A percentile compares a stretch with the other conserved stretches of the same genome.
phyloP scores from a whole-genome alignment of 805 yeast genomes.

The Tetrapisispora namnaoensis region DNA sequence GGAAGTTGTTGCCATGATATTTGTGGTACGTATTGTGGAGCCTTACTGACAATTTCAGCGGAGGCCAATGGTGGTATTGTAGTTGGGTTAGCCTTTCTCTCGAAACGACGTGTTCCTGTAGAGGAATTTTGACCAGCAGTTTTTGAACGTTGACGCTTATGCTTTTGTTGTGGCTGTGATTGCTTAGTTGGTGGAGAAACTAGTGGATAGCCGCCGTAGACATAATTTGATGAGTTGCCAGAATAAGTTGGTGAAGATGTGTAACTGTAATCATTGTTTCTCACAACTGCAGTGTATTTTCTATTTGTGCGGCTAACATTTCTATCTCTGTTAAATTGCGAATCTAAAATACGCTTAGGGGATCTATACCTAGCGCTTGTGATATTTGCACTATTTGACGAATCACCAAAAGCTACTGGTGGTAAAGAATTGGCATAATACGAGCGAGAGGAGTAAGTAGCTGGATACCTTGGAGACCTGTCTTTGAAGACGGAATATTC shows the following conservation, averaged over 20 bases:
- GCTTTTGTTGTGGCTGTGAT: not conserved
- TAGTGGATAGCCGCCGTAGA: not conserved
- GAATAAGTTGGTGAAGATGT: not conserved
- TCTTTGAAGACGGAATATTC: constrained; percentile 15
- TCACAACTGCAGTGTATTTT: not conserved
- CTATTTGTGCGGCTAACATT: not conserved
- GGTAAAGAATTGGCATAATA: not conserved
- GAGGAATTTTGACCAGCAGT: constrained; percentile 6
- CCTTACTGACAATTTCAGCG: constrained; percentile 18
- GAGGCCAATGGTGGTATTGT: constrained; percentile 26
- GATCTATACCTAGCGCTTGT: not conserved
- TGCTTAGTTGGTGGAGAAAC: not conserved
- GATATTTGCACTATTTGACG: not conserved
- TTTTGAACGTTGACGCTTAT: constrained; percentile 1
- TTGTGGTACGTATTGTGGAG: constrained; percentile 33
- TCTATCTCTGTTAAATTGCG: not conserved
- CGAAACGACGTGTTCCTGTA: constrained; percentile 19
- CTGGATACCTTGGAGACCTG: not conserved
- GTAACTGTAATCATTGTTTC: not conserved
- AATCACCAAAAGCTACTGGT: not conserved
- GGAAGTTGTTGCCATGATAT: constrained; percentile 62
- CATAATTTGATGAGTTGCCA: not conserved
- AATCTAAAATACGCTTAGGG: not conserved
- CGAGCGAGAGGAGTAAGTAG: not conserved
- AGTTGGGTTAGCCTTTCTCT: constrained; percentile 22